These are phyloP conservation scores for Stenogyne calaminthoides DNA, from an alignment of 305 asterid genomes.

Conservation along the genomic window DNA sequence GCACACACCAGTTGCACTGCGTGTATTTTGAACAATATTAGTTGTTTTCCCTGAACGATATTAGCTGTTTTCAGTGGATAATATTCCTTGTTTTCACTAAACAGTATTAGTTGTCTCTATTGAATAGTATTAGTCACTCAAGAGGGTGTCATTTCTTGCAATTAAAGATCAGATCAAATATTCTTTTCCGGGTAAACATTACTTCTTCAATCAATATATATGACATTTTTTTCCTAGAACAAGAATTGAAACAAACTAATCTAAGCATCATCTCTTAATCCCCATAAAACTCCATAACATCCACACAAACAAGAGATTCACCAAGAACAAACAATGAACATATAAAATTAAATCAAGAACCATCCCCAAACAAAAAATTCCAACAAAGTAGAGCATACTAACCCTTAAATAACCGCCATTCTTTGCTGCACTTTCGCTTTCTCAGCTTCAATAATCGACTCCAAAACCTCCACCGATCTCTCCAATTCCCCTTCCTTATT, in stretches of 20 bases:
- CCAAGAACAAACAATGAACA: background rate
- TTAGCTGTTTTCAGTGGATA: too few species aligned
- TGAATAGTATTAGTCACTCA: too few species aligned
- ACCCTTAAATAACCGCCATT: conserved; percentile 47
- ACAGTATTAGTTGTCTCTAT: too few species aligned
- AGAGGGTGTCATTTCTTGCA: conserved; percentile 24
- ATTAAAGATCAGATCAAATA: conserved; percentile 15
- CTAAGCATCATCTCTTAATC: background rate
- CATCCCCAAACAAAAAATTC: too few species aligned
- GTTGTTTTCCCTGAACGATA: too few species aligned
- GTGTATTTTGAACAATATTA: too few species aligned
- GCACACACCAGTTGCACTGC: too few species aligned
- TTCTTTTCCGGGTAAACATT: conserved; percentile 38
- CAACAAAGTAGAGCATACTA: background rate
- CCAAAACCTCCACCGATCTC: conserved; percentile 58
- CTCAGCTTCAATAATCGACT: conserved; percentile 83
- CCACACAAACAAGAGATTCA: background rate
- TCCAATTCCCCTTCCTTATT: conserved; percentile 82
- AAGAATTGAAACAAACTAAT: background rate
- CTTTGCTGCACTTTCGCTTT: conserved; percentile 80
- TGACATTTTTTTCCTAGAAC: background rate
- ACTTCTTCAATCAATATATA: background rate
- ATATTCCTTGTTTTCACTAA: too few species aligned
- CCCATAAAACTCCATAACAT: background rate
- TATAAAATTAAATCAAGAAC: background rate